Conservation (phyloP, 495 filamentous ascomycete genomes). For the Aspergillus steynii region DNA sequence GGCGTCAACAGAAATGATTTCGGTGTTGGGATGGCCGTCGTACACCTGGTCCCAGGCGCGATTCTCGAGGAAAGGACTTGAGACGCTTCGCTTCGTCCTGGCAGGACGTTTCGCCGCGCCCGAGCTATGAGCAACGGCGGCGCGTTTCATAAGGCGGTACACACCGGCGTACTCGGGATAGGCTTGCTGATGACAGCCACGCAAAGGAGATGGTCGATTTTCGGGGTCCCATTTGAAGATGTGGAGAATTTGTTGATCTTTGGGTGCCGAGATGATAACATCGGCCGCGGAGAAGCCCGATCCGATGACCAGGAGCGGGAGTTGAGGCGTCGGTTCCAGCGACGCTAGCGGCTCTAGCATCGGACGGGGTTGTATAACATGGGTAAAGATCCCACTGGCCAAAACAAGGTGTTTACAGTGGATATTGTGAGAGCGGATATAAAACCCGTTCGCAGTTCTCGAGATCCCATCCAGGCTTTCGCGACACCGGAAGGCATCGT, state of each 20-base stretch:
- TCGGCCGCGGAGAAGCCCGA: constrained; percentile 68
- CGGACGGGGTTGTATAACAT: constrained; percentile 53
- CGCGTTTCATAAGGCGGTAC: constrained; percentile 63
- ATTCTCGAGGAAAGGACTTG: constrained; percentile 45
- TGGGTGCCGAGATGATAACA: constrained; percentile 56
- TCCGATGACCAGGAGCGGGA: constrained; percentile 58
- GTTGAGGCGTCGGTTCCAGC: constrained; percentile 22
- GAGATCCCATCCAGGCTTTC: constrained; percentile 46
- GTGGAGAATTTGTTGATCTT: constrained; percentile 57
- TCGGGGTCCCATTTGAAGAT: constrained; percentile 63
- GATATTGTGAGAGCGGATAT: constrained; percentile 53
- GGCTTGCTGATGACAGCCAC: constrained; percentile 62
- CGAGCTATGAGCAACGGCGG: constrained; percentile 33
- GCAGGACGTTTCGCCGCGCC: constrained; percentile 20
- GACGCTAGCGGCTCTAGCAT: constrained; percentile 43
- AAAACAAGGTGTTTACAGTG: constrained; percentile 62
- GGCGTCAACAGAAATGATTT: constrained; percentile 45
- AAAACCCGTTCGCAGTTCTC: constrained; percentile 51
- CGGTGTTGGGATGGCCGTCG: constrained; percentile 60
- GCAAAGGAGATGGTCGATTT: constrained; percentile 56
- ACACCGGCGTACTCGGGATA: constrained; percentile 69
- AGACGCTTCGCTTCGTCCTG: constrained; percentile 37
- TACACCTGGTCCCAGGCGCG: constrained; percentile 55
- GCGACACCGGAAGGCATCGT: constrained; percentile 48
- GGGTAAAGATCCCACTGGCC: constrained; percentile 64